Percentiles rank a stretch among this genome's conserved stretches.
These are phyloP conservation scores for Prototheca wickerhamii DNA, from an alignment of 163 green algal species.

Conservation along the genomic window DNA sequence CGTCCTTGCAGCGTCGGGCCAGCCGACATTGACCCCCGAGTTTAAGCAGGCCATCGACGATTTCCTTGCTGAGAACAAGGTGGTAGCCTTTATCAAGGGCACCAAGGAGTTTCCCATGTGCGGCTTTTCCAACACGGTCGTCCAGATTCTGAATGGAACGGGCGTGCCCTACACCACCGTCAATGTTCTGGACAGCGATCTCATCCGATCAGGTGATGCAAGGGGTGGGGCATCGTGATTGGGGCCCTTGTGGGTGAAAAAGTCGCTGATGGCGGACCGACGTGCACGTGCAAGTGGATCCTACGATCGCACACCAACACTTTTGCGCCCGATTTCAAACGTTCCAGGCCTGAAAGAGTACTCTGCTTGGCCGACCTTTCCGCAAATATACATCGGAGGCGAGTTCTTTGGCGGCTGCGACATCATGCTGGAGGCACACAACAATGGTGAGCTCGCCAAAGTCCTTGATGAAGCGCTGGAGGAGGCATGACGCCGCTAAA, in stretches of 20 bases:
- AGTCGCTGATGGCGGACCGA: background rate
- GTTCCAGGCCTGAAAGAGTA: constrained; percentile 81
- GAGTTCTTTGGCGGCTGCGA: constrained; percentile 89
- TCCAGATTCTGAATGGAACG: constrained; percentile 64
- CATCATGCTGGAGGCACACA: constrained; percentile 72
- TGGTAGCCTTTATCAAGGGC: constrained; percentile 88
- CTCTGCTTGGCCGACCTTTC: constrained; percentile 64
- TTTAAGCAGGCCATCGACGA: constrained; percentile 45
- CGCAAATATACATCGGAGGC: constrained; percentile 70
- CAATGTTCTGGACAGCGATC: constrained; percentile 81
- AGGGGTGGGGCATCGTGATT: no score
- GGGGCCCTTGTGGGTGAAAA: no score
- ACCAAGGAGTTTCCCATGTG: constrained; percentile 72
- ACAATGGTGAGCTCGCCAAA: constrained; percentile 40
- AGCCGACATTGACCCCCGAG: constrained; percentile 38
- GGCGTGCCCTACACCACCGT: constrained; percentile 62
- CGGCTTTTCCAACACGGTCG: constrained; percentile 82
- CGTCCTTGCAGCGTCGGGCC: background rate
- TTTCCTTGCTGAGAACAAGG: constrained; percentile 43
- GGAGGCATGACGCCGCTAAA: background rate
- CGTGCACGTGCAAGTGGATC: background rate
- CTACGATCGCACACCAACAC: no score
- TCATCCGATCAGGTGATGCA: constrained; percentile 38
- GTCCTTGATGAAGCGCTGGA: constrained; percentile 39
- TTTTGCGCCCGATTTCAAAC: no score